Conservation (phyloP, 2,329 filamentous ascomycete species). For the Ophiosphaerella narmari region DNA sequence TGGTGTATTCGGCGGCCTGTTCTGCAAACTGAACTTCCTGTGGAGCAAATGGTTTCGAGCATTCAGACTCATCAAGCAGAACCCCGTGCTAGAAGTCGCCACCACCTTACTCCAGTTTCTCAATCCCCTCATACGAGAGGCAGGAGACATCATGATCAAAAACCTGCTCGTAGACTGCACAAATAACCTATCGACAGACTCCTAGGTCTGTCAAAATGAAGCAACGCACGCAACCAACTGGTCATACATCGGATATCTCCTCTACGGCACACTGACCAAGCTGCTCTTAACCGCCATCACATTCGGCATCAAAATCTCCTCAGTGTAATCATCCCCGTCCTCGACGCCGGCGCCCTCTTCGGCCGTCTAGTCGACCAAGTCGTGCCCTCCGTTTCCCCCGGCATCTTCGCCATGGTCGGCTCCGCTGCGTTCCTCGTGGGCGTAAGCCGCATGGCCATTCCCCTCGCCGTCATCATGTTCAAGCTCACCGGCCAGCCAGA, state of each 20-base stretch:
- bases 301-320: slow-evolving; percentile 64
- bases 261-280: slow-evolving; percentile 60
- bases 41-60: slow-evolving; percentile 62
- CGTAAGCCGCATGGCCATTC: slow-evolving; percentile 63
- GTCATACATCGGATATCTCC: slow-evolving; percentile 56
- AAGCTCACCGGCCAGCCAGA: slow-evolving; percentile 63
- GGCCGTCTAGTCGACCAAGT: slow-evolving; percentile 58
- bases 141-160: slow-evolving; percentile 62
- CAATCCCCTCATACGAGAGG: slow-evolving; percentile 59
- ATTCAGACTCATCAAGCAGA: slow-evolving; percentile 57
- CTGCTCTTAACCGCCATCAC: slow-evolving; percentile 62
- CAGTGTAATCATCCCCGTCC: slow-evolving; percentile 64
- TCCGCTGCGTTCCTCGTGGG: slow-evolving; percentile 63
- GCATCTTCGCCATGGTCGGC: slow-evolving; percentile 66
- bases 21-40: slow-evolving; percentile 62
- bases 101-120: slow-evolving; percentile 62
- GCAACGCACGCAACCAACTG: slow-evolving; percentile 29
- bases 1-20: slow-evolving; percentile 63
- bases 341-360: slow-evolving; percentile 63
- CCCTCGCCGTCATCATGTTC: slow-evolving; percentile 65
- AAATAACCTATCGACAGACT: slow-evolving; percentile 31
- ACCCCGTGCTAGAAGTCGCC: slow-evolving; percentile 61
- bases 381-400: slow-evolving; percentile 54
- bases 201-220: slow-evolving; percentile 60
- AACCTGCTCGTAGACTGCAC: slow-evolving; percentile 62